Evolutionary conservation across 169 alveolate genomes (phyloP).

Genomic region (Blepharisma undulans): DNA sequence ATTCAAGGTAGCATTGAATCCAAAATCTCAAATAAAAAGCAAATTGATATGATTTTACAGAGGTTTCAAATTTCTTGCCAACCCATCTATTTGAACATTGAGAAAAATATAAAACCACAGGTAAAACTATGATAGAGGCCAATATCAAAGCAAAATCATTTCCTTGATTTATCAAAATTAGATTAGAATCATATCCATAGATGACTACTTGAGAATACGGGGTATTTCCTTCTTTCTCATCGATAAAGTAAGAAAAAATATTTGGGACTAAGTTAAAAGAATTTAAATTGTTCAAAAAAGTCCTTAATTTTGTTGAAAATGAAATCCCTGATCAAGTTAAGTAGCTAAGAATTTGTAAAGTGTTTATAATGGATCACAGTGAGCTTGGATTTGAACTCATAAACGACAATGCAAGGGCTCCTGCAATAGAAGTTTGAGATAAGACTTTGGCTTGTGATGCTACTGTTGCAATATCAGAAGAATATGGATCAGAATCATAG

Average conservation of each 20-base stretch:
- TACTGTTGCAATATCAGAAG: background rate
- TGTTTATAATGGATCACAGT: background rate
- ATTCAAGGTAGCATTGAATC: too few species aligned
- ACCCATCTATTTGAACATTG: background rate
- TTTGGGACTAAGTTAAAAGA: background rate
- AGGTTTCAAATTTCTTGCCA: background rate
- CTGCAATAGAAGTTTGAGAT: background rate
- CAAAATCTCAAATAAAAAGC: too few species aligned
- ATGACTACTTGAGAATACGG: background rate
- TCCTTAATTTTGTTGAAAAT: background rate
- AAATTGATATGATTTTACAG: too few species aligned
- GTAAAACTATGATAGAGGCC: background rate
- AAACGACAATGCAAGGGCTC: background rate
- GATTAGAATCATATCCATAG: background rate
- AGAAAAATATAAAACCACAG: background rate
- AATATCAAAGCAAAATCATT: background rate
- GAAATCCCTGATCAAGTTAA: background rate
- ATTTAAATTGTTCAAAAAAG: background rate
- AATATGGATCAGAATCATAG: background rate
- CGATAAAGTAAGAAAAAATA: background rate
- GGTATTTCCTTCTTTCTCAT: background rate
- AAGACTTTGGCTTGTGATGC: background rate
- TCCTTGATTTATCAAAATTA: constrained; percentile 17
- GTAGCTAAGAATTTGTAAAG: background rate
- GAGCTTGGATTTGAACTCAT: background rate